Base-by-base conservation (phyloP, 768 basidiomycete genomes). In the Cystofilobasidium capitatum region DNA sequence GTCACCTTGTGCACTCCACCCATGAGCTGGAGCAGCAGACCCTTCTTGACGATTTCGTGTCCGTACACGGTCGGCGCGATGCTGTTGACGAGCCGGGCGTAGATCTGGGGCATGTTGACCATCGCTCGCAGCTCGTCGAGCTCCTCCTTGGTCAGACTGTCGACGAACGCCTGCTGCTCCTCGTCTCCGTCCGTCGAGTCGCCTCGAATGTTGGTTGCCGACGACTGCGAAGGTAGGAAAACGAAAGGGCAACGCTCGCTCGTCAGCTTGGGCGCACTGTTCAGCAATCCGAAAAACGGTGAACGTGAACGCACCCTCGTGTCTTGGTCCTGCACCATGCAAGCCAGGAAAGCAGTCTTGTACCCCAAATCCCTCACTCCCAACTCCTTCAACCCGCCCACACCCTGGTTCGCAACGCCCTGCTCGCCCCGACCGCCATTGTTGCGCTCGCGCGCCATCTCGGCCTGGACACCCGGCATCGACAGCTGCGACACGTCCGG, bases 31-130 rank as follows among this genome's bases (percentile, higher is more conserved):
- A 99, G 80, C 29, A 98, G 79, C 39, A 99, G 81, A 16, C 96
- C 96, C 76, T 99, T 99, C 81, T 99, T 98, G 73, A 98, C 93
- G 60, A 97, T 93, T 74, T 99, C 96, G 75, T 98, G 96, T 1
- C 96, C 96, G 73, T 97, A 98, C 1, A 99, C 94, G 0, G 96
- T 97, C 3, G 96, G 96, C 0, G 96, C 96, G 70, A 98, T 94
- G 73, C 89, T 91, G 73, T 88, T 85, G 29, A 98, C 94, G 6
- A 98, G 80, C 10, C 94, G 85, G 31, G 88, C 85, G 76, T 98
- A 99, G 72, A 99, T 98, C 75, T 94, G 87, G 61, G 93, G 90
- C 0, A 87, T 86, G 73, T 93, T 84, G 71, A 97, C 89, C 96
- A 98, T 99, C 42, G 82, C 82, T 76, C 86, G 88, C 64, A 99